Percentiles rank a stretch among this genome's conserved stretches.
These are phyloP conservation scores for Yamadazyma epiphylla DNA, from an alignment of 1,139 yeast genomes.

Conservation along the genomic window DNA sequence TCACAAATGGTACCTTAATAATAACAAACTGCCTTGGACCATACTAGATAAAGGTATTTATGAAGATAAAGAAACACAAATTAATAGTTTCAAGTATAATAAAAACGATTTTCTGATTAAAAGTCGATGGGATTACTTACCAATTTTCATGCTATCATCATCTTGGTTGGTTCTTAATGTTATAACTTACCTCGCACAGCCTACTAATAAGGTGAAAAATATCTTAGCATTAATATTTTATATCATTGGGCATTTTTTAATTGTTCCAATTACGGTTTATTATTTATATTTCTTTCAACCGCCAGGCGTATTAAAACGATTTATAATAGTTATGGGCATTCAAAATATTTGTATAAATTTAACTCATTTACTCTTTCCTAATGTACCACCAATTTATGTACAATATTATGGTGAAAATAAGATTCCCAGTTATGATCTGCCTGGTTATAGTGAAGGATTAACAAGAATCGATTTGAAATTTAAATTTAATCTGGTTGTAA, in stretches of 20 bases:
- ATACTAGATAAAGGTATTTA: neutral
- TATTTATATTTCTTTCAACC: conserved; percentile 66
- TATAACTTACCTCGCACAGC: conserved; percentile 31
- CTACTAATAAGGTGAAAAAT: conserved; percentile 38
- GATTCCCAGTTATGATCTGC: conserved; percentile 53
- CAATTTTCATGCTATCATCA: conserved; percentile 24
- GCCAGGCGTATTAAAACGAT: conserved; percentile 54
- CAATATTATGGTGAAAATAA: conserved; percentile 55
- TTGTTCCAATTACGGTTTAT: conserved; percentile 59
- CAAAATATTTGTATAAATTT: conserved; percentile 59
- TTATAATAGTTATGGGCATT: conserved; percentile 49
- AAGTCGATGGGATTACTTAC: conserved; percentile 9
- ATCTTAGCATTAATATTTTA: conserved; percentile 57
- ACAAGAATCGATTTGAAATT: conserved; percentile 59
- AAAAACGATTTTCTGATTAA: no score
- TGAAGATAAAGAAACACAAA: neutral
- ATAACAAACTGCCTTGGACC: neutral
- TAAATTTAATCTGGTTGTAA: conserved; percentile 50
- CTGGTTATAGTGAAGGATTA: conserved; percentile 69
- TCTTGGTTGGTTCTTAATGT: conserved; percentile 42
- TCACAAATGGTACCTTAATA: conserved; percentile 10
- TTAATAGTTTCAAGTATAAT: neutral
- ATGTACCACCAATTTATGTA: conserved; percentile 72
- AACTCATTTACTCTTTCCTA: conserved; percentile 59
- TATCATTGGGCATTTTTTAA: conserved; percentile 56